These are phyloP conservation scores for Aurinia saxatilis DNA, from an alignment of 345 rosid genomes.

Conservation along the genomic window DNA sequence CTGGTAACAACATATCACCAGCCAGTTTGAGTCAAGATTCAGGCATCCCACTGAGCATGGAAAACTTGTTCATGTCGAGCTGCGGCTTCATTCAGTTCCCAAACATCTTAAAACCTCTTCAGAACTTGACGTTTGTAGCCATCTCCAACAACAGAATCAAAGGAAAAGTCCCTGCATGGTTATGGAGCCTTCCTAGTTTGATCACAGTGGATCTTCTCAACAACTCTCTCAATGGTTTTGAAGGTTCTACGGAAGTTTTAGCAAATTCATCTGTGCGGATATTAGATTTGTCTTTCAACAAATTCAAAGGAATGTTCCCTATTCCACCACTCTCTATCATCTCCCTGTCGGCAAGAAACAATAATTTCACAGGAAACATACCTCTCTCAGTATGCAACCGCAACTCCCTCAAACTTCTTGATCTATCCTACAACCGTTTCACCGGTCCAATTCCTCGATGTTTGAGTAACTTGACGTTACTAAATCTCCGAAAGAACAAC, in stretches of 20 bases:
- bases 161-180: neutral
- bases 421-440: conserved; percentile 4
- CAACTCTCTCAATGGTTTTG: neutral
- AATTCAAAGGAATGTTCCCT: neutral
- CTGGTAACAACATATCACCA: neutral
- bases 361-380: neutral
- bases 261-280: neutral
- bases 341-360: neutral
- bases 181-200: neutral
- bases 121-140: neutral
- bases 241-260: neutral
- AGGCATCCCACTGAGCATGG: neutral
- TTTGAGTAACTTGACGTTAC: neutral
- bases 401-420: neutral
- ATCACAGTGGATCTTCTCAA: neutral
- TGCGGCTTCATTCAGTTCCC: neutral
- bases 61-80: neutral
- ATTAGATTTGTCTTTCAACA: neutral
- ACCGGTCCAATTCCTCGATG: conserved; percentile 10
- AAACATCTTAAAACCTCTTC: neutral
- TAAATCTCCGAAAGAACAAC: conserved; percentile 17
- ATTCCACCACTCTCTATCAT: neutral
- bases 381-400: neutral
- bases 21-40: neutral
- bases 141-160: neutral